Evolutionary conservation across 257 asterid species (phyloP).

Genomic region (Solanum verrucosum): DNA sequence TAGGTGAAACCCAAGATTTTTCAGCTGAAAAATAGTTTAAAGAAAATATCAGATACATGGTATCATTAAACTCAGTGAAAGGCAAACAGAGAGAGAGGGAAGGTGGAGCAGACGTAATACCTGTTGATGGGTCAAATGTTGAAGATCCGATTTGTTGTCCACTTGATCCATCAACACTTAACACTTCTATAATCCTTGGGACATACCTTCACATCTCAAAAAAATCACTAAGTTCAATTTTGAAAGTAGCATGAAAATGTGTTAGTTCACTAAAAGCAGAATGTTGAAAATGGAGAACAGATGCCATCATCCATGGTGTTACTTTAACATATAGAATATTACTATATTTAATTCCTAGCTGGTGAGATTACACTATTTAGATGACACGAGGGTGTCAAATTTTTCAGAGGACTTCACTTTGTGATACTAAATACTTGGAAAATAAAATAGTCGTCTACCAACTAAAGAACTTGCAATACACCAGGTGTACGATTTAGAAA

Average conservation of each 20-base stretch:
- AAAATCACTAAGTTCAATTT: not conserved
- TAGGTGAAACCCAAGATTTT: slow-evolving; percentile 66
- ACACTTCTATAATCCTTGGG: slow-evolving; percentile 74
- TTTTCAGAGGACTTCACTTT: not conserved
- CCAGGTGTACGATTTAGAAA: not conserved
- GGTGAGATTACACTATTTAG: not conserved
- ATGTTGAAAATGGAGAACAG: not conserved
- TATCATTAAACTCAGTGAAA: not conserved
- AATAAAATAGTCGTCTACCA: not conserved
- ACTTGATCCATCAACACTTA: slow-evolving; percentile 76
- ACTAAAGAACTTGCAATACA: not conserved
- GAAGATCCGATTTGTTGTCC: slow-evolving; percentile 74
- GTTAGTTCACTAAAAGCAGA: not conserved
- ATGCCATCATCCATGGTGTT: not conserved
- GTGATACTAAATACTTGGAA: not conserved
- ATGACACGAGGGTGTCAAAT: not conserved
- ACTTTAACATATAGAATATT: not conserved
- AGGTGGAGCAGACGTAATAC: slow-evolving; percentile 11
- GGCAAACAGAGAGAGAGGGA: not conserved
- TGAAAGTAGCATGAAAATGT: not conserved
- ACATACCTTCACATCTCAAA: slow-evolving; percentile 38
- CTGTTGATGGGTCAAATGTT: slow-evolving; percentile 51
- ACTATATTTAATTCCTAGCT: not conserved
- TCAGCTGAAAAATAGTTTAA: slow-evolving; percentile 28
- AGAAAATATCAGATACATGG: not conserved